phyloP scores from a whole-genome alignment of 371 early-diverging fungal genomes.

The Coemansia sp. region DNA sequence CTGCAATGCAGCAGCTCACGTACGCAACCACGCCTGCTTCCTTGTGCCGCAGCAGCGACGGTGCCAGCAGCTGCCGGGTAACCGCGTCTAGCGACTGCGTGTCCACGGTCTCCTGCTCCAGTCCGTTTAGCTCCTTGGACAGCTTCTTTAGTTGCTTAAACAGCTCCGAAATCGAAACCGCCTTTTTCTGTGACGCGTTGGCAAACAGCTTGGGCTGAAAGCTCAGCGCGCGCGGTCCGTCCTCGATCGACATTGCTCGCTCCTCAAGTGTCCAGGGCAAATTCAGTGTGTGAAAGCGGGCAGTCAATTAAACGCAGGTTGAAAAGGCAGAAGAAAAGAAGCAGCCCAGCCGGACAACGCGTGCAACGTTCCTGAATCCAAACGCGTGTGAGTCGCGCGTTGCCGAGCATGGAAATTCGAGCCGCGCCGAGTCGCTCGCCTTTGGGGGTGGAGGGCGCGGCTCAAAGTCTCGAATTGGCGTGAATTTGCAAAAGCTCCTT shows the following conservation, averaged over 20 bases:
- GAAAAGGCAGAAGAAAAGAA: neutral
- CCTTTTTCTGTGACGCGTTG: constrained; percentile 45
- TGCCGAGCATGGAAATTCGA: neutral
- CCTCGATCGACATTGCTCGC: constrained; percentile 30
- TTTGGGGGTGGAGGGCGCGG: neutral
- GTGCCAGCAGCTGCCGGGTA: constrained; percentile 66
- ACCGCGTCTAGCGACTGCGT: constrained; percentile 63
- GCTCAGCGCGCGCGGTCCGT: constrained; percentile 39
- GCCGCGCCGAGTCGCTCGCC: neutral
- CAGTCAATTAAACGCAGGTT: neutral
- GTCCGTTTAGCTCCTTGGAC: constrained; percentile 61
- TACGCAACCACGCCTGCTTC: constrained; percentile 76
- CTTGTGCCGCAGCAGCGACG: constrained; percentile 69
- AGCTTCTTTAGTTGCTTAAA: constrained; percentile 63
- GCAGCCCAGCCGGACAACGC: too few relatives aligned
- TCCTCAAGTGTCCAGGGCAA: too few relatives aligned
- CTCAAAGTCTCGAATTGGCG: too few relatives aligned
- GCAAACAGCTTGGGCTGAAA: constrained; percentile 51
- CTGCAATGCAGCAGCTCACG: constrained; percentile 87
- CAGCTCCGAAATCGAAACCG: constrained; percentile 52
- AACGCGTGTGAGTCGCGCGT: neutral
- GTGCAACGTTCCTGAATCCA: too few relatives aligned
- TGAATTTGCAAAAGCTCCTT: too few relatives aligned
- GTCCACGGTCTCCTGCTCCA: constrained; percentile 71
- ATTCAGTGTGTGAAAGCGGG: too few relatives aligned